Base-by-base conservation (phyloP, 768 basidiomycete genomes). In the Macrolepiota fuliginosa region DNA sequence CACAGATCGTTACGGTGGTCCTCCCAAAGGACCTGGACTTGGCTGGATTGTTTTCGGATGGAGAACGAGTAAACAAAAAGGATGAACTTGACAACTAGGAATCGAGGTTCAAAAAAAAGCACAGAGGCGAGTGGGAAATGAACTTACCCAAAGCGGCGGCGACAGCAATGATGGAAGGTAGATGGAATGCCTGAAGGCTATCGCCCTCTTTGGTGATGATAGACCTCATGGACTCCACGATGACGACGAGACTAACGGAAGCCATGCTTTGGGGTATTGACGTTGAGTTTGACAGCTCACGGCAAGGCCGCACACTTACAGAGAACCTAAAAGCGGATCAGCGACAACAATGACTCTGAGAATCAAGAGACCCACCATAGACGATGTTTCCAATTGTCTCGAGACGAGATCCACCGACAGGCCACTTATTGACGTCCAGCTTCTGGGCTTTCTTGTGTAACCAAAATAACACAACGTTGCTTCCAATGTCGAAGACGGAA, bases 1-100 rank as follows among this genome's bases (percentile, higher is more conserved):
- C 86, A 91, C n/a, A 94, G 71, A 68, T 96, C 96, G 68, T 95
- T 98, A 66, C 96, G 81, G 65, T 98, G 96, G 70, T 98, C 96
- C 73, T 97, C 92, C 94, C 94, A 98, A 29, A 97, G 82, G n/a
- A 97, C 86, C 50, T 85, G 84, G 2, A 99, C 96, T 74, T 99
- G 97, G 67, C 92, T 95, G 5, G 91, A 94, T 64, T 84, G 85
- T 35, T 81, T 82, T 29, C 92, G 86, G 49, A 96, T 81, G 2
- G 91, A 81, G 68, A 78, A 85, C 72, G 95, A 95, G 74, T 94
- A 97, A 3, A 94, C 39, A 76, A 98, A 98, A 46, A 99, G 83
- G 0, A 88, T 47, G 50, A 94, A 80, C 74, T 99, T 99, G 64
- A 92, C 86, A 54, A 82, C 92, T 94, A 63, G 12, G 56, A 22